Evolutionary conservation across 192 early-diverging fungal species (phyloP).

Genomic region (Kickxella alabastrina): DNA sequence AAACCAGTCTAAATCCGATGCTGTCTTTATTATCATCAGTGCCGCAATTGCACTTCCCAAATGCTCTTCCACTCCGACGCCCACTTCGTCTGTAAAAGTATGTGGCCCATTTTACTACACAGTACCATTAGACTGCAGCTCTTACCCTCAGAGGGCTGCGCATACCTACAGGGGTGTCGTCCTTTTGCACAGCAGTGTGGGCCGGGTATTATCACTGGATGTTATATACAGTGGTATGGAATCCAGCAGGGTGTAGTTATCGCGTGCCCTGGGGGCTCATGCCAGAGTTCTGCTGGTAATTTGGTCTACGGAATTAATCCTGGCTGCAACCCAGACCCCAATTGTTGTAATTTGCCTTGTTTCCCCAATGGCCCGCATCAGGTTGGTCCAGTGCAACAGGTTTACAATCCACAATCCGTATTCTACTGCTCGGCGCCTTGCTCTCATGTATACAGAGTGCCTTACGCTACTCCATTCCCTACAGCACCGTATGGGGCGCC

Average conservation of each 20-base stretch:
- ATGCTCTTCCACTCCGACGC: not conserved
- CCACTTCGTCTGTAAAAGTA: not conserved
- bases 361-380: too few species aligned
- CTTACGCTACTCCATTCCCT: too few species aligned
- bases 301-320: not conserved
- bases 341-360: not conserved
- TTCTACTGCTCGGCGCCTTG: not conserved
- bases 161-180: not conserved
- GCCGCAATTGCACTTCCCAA: constrained; percentile 3
- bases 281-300: not conserved
- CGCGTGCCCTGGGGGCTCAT: too few species aligned
- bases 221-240: too few species aligned
- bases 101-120: constrained; percentile 1
- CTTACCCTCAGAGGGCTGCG: not conserved
- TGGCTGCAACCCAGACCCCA: not conserved
- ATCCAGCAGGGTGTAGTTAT: too few species aligned
- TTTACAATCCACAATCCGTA: constrained; percentile 1
- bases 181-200: not conserved
- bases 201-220: not conserved
- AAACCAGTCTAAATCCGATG: not conserved
- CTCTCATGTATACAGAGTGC: too few species aligned
- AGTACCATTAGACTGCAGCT: not conserved
- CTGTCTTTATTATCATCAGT: not conserved
- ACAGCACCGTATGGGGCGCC: not conserved
- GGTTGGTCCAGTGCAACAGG: not conserved